Base-by-base conservation (phyloP, 2,329 filamentous ascomycete genomes). In the Aspergillus sp. region DNA sequence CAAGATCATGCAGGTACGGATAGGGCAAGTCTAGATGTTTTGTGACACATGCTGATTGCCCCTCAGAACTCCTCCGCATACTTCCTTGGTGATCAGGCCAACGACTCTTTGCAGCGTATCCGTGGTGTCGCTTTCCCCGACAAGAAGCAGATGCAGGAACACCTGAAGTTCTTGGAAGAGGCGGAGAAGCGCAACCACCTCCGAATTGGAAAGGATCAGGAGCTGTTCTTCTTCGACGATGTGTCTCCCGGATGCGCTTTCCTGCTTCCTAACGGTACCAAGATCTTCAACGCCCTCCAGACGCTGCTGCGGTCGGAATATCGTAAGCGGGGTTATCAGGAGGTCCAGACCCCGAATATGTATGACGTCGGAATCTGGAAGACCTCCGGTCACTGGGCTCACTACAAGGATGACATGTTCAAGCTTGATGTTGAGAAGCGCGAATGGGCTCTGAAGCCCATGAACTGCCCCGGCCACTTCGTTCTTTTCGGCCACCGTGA, bases 391-490 rank as follows among this genome's bases (percentile, higher is more conserved):
- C 94, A 97, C 73, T 96, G 93, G 92, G 84, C 88, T 54, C 86
- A 92, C 69, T 94, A 96, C 79, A 84, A 91, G 67, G 93, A 97
- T 58, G 92, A 96, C 75, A 97, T 97, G 93, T 91, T 91, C 73
- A 86, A 85, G n/a, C 85, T 96, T 62, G 78, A 84, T 43, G 79
- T 78, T 22, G 92, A 96, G 71, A 95, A 96, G 79, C 87, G 88
- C 58, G 80, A 85, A 60, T 91, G 87, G 78, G 91, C 86, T 14
- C 77, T 97, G 47, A 97, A 97, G 77, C 93, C 93, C 24, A 97
- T 97, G 94, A 97, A 97, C 77, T 99, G 94, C 75, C 94, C 94
- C 3, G 91, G 91, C 24, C 93, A 97, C 74, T 95, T 89, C 73
- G 77, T 94, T 60, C 87, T 96, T 65, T 96, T 96, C 72, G 84